These are phyloP conservation scores for Cladosporium sp. DNA, from an alignment of 2,329 filamentous ascomycete genomes.

Conservation along the genomic window DNA sequence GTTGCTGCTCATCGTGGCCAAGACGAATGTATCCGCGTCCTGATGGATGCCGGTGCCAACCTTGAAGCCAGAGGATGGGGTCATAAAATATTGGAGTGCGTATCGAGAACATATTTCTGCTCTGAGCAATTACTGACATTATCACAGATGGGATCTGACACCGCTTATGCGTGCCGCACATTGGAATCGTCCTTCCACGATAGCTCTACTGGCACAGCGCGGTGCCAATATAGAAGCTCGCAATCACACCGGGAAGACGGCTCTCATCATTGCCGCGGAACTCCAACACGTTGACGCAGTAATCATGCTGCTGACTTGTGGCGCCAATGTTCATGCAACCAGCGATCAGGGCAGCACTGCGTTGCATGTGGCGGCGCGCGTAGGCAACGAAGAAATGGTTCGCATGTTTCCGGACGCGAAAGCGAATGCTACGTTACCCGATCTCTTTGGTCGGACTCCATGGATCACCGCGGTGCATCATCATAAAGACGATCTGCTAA, in stretches of 20 bases:
- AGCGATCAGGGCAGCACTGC: not conserved
- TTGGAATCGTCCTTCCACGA: not conserved
- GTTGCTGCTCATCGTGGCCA: constrained; percentile 8
- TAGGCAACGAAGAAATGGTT: constrained; percentile 2
- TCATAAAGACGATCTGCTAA: not conserved
- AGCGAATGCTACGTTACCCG: not conserved
- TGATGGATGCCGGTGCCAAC: constrained; percentile 10
- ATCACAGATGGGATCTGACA: not conserved
- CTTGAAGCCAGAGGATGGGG: not conserved
- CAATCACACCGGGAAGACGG: not conserved
- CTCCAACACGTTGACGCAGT: not conserved
- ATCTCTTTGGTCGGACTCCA: not conserved
- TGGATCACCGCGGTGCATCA: constrained; percentile 10
- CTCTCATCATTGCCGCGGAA: not conserved
- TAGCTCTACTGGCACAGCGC: not conserved
- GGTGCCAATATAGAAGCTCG: constrained; percentile 1
- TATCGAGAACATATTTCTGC: not conserved
- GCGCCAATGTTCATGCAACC: constrained; percentile 5
- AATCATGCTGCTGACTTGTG: constrained; percentile 9
- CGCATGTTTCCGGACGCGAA: not conserved
- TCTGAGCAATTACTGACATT: not conserved
- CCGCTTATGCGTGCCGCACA: constrained; percentile 1
- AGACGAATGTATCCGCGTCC: constrained; percentile 8
- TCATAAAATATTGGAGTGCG: not conserved
- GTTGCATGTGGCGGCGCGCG: not conserved